phyloP scores from a whole-genome alignment of 2,329 filamentous ascomycete species.

The Sporothrix phasma region DNA sequence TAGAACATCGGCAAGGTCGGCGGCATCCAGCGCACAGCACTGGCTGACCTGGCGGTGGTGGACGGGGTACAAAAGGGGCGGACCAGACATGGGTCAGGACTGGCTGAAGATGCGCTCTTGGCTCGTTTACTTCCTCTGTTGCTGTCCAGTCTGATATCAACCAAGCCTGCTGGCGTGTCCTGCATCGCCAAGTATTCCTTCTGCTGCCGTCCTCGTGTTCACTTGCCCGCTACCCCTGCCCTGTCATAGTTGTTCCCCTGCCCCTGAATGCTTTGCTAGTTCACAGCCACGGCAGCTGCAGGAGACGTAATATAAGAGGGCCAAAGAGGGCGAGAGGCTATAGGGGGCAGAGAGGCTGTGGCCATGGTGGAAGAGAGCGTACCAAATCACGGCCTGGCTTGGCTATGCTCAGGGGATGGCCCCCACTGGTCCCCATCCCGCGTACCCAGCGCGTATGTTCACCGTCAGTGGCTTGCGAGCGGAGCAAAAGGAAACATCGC shows the following conservation, averaged over 20 bases:
- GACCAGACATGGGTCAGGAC: not conserved
- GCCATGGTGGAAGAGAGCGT: not conserved
- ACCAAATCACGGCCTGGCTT: not conserved
- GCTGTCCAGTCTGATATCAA: not conserved
- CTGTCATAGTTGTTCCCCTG: not conserved
- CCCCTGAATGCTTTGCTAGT: not conserved
- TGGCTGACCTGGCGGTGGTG: not conserved
- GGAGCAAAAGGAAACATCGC: constrained; percentile 6
- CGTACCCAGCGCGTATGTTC: not conserved
- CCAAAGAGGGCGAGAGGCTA: no score
- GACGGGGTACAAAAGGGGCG: not conserved
- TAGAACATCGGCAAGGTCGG: constrained; percentile 4
- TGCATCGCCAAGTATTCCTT: not conserved
- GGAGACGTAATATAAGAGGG: not conserved
- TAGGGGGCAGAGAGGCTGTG: not conserved
- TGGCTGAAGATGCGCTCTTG: not conserved
- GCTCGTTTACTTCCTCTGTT: not conserved
- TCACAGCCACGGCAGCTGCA: not conserved
- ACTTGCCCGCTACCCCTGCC: not conserved
- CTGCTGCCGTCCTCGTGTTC: not conserved
- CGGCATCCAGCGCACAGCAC: not conserved
- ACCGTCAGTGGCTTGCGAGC: not conserved
- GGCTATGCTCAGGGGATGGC: not conserved
- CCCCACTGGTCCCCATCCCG: not conserved
- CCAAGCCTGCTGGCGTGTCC: not conserved